Base-by-base conservation (phyloP, 2,329 filamentous ascomycete species). In the Fusarium sp. region DNA sequence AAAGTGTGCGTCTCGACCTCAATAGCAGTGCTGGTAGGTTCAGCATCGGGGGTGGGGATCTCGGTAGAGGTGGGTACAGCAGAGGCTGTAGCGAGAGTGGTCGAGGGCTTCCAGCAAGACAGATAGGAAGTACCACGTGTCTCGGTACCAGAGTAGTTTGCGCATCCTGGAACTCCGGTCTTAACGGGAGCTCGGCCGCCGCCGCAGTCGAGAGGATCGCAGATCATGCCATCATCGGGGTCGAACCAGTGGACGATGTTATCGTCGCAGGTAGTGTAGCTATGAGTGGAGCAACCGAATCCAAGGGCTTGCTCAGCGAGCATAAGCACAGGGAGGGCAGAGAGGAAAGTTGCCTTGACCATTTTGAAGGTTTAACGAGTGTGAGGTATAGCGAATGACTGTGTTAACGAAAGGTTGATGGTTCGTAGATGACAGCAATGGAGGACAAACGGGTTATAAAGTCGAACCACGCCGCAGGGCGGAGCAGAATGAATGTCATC, bases 171-270 rank as follows among this genome's bases (percentile, higher is more conserved):
- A 30, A 85, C 81, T 46, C 78, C 79, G 34, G 80, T 82, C 76
- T 84, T 86, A 30, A 82, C 81, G 1, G 85, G 85, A 23, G 84
- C 85, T 48, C 82, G 81, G 16, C 85, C 86, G 48, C 86, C 86
- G 30, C 86, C 85, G 67, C 86, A 88, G 79, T 87, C 85, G 51
- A 85, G 79, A 65, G 82, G 74, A 16, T 81, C 79, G 78, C 85
- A 88, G 70, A 87, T 79, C 73, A 87, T 83, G 64, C 85, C 84
- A 43, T 79, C 85, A 45, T 78, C 81, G 1, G 85, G 85, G 26
- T 86, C 83, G 69, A 83, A 86, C 72, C 72, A 77, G 30, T 76
- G 74, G 2, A 74, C 74, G 25, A 76, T 76, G n/a, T 55, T 59
- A 12, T 76, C 74, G 2, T 62, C 54, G 44, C 70, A 73, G 25